phyloP scores from a whole-genome alignment of 371 early-diverging fungal genomes.

The Rhizopus stolonifer region DNA sequence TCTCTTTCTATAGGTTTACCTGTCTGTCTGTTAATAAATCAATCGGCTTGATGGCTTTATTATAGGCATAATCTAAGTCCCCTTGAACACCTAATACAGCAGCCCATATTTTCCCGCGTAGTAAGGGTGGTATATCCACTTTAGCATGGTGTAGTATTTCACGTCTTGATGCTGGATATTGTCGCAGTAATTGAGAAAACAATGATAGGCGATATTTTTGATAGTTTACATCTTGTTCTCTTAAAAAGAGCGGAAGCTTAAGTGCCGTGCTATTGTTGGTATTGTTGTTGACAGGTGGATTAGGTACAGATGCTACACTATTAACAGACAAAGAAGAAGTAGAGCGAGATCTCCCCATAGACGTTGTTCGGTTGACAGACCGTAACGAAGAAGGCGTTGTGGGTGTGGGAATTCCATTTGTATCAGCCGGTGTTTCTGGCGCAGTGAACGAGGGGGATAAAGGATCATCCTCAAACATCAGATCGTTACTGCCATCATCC shows the following conservation, averaged over 20 bases:
- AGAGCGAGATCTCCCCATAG: constrained; percentile 38
- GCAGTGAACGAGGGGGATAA: neutral
- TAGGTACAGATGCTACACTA: constrained; percentile 31
- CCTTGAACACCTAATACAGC: constrained; percentile 70
- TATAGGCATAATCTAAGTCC: constrained; percentile 59
- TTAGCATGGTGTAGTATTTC: constrained; percentile 72
- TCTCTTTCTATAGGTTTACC: constrained; percentile 23
- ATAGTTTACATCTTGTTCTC: constrained; percentile 72
- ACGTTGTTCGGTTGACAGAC: constrained; percentile 22
- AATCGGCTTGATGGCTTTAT: constrained; percentile 58
- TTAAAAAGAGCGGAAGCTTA: constrained; percentile 53
- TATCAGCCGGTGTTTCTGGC: neutral
- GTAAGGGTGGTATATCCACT: constrained; percentile 71
- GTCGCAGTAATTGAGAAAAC: constrained; percentile 64
- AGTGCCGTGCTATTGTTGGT: constrained; percentile 11
- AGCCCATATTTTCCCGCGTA: constrained; percentile 80
- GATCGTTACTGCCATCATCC: constrained; percentile 18
- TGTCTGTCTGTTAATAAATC: constrained; percentile 58
- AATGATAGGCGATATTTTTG: constrained; percentile 63
- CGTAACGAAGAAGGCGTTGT: constrained; percentile 35
- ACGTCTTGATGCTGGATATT: constrained; percentile 67
- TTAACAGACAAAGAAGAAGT: constrained; percentile 32
- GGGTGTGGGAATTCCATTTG: constrained; percentile 17
- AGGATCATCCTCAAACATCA: constrained; percentile 33
- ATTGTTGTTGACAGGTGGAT: constrained; percentile 7